Percentiles rank a stretch among this genome's conserved stretches.
Conservation (phyloP, 352 stramenopile species). For the Pythium phragmiticola region DNA sequence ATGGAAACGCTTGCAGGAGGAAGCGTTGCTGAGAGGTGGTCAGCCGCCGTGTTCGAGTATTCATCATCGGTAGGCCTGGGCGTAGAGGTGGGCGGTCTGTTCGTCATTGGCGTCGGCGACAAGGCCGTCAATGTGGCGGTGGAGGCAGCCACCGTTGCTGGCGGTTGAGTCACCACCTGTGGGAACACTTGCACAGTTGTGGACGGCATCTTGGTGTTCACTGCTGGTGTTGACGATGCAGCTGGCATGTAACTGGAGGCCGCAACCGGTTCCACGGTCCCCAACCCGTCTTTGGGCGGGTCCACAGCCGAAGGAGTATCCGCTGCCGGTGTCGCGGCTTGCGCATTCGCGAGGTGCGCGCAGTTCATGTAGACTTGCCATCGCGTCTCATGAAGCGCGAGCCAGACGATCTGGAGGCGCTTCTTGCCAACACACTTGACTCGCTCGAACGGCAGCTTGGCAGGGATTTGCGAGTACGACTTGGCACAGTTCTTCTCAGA, state of each 20-base stretch:
- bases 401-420: slow-evolving; percentile 29
- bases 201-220: not conserved
- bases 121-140: not conserved
- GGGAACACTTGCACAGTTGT: not conserved
- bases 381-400: slow-evolving; percentile 29
- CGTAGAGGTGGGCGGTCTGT: not conserved
- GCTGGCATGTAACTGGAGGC: not conserved
- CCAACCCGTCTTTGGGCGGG: not conserved
- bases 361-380: slow-evolving; percentile 45
- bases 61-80: not conserved
- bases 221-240: not conserved
- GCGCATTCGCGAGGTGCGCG: not conserved
- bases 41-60: not conserved
- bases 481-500: slow-evolving; percentile 23
- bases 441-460: slow-evolving; percentile 19
- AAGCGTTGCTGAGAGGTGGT: not conserved
- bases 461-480: slow-evolving; percentile 14
- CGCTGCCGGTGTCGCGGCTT: not conserved
- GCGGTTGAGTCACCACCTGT: not conserved
- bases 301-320: not conserved
- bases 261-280: not conserved
- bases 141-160: not conserved
- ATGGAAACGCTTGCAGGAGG: not conserved
- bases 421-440: slow-evolving; percentile 32
- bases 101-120: not conserved